Base-by-base conservation (phyloP, 2,329 filamentous ascomycete genomes). In the Pleurostoma richardsiae region DNA sequence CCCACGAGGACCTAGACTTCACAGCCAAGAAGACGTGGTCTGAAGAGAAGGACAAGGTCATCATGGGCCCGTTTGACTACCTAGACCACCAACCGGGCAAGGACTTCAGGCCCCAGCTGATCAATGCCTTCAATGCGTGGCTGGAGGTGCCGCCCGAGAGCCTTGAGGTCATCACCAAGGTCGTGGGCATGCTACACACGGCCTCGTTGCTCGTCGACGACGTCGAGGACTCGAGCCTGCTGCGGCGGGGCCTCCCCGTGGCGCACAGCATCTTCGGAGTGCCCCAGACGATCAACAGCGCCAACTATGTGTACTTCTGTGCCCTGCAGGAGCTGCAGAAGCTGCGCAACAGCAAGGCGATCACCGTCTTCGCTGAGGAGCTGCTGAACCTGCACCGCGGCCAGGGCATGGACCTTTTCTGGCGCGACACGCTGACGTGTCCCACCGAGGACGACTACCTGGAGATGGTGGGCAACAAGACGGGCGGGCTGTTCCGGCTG, bases 381-480 rank as follows among this genome's bases (percentile, higher is more conserved):
- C 76, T 95, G 30, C 69, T 91, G 52, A 90, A 94, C 63, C 79
- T 95, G 43, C 89, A 95, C 66, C 76, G 88, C 30, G 90, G 90
- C 26, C 90, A 95, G 67, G 89, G 90, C 54, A 91, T 95, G 86
- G 90, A 95, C 57, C 77, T 95, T 36, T 94, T 88, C 71, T 95
- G 90, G 90, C 79, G 88, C 48, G 88, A 94, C 67, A 89, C 84
- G 29, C 72, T 94, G 49, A 91, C 85, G 26, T 92, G 88, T 65
- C 89, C 89, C 10, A 87, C 80, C 43, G 89, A 94, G 67, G 87
- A 90, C 54, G 89, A 95, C 68, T 95, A 95, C 68, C 78, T 95
- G n/a, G 87, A 95, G 64, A 95, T 95, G 90, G 89, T 95, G 8
- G 82, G 82, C 57, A 91, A 95, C 70, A 95, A 95, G 71, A 95